These are phyloP conservation scores for Zymoseptoria pseudotritici DNA, from an alignment of 2,329 filamentous ascomycete genomes.

Conservation along the genomic window DNA sequence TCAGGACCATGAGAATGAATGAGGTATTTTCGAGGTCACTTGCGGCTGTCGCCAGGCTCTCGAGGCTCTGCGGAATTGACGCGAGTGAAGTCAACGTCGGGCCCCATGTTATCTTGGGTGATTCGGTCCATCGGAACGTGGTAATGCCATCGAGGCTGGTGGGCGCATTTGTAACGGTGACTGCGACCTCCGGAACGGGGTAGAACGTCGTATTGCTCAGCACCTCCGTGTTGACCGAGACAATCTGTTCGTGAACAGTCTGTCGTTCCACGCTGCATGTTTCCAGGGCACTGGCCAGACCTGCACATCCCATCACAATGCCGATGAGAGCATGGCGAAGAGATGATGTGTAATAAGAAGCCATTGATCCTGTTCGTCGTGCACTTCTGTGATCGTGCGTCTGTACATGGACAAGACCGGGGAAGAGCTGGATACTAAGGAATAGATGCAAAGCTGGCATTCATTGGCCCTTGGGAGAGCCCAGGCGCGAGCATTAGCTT, in stretches of 20 bases:
- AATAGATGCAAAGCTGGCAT: too few relatives aligned
- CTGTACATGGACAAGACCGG: neutral
- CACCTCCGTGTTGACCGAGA: constrained; percentile 24
- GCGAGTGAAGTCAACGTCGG: neutral
- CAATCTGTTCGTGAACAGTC: constrained; percentile 22
- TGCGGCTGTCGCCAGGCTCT: constrained; percentile 5
- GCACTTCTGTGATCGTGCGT: neutral
- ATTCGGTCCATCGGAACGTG: constrained; percentile 23
- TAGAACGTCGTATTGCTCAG: constrained; percentile 25
- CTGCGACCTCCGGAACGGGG: constrained; percentile 16
- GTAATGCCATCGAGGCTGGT: constrained; percentile 23
- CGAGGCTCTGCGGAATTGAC: neutral
- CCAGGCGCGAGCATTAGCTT: too few relatives aligned
- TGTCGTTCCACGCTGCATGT: constrained; percentile 8
- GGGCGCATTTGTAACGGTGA: constrained; percentile 26
- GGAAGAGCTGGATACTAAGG: too few relatives aligned
- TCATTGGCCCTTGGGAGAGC: too few relatives aligned
- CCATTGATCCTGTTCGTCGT: neutral
- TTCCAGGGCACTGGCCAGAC: constrained; percentile 1
- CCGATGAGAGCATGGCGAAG: constrained; percentile 7
- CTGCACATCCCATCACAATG: constrained; percentile 6
- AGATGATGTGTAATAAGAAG: constrained; percentile 1
- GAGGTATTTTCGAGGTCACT: constrained; percentile 1
- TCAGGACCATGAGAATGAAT: constrained; percentile 15
- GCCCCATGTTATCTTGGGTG: constrained; percentile 3